Evolutionary conservation across 1,284 basidiomycete species (phyloP), one percentile per base, ranked within the genome.

Genomic region (Malassezia japonica): DNA sequence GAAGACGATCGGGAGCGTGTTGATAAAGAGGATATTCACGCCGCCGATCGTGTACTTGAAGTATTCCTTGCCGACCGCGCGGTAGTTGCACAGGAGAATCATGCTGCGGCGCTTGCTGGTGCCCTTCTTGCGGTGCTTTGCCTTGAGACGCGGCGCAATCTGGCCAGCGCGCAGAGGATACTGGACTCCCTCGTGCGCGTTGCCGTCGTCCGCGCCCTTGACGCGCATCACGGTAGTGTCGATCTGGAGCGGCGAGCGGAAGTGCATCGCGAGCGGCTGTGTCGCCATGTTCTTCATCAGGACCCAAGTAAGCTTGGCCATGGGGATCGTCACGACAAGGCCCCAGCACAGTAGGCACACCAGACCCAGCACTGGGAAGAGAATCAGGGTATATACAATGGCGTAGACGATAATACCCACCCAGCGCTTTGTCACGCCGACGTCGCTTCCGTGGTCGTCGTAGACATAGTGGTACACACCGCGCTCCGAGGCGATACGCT

Each of bases 1-100:
- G 74, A 94, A 87, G 8, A 98, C 89, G 46, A 96, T 75, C 1
- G 89, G 86, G 25, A 98, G 75, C 47, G 96, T 84, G 76, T 98
- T 95, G 77, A 99, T 82, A 74, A 99, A 98, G 59, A 98, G 76
- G 72, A 99, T 96, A 78, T 99, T 99, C 63, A 98, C 90, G 23
- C 94, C 94, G 21, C 92, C 90, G 40, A 99, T 81, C 2, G 94
- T 99, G 75, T 98, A 99, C 79, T 99, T 99, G 84, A 90, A 96
- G 76, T 95, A 98, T 74, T 94, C 82, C 64, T 82, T 76, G 1
- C 92, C 94, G 39, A 85, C 79, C 1, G 94, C 94, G 32, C 83
- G 82, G 75, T 98, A 98, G 1, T 86, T 92, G 76, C 94, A 99
- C 23, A 99, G 80, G 16, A 99, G 77, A 12, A 99, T 87, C 0